Conservation (phyloP, 306 rosid species). For the Lathyrus aphaca region DNA sequence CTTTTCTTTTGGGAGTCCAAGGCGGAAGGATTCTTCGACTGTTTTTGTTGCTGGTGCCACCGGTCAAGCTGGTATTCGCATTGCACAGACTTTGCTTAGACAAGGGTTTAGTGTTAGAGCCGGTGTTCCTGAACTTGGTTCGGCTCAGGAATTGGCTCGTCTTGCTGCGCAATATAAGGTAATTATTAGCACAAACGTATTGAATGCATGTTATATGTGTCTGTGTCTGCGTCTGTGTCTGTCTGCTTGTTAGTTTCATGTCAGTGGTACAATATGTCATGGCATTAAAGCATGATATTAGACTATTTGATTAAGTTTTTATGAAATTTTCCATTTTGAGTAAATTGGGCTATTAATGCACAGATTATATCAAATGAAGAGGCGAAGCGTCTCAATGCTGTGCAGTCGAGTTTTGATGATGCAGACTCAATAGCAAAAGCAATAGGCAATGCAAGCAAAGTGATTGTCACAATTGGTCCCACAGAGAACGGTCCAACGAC, state of each 20-base stretch:
- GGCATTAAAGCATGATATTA: not conserved
- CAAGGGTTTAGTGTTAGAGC: slow-evolving; percentile 90
- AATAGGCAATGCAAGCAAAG: slow-evolving; percentile 94
- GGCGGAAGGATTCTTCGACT: slow-evolving; percentile 75
- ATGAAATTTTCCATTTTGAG: slow-evolving; percentile 1
- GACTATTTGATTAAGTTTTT: not conserved
- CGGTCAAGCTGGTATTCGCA: slow-evolving; percentile 86
- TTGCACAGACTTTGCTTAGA: slow-evolving; percentile 72
- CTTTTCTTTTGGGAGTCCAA: slow-evolving; percentile 60
- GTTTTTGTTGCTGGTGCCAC: slow-evolving; percentile 93
- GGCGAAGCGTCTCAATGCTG: slow-evolving; percentile 85
- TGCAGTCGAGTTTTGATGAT: slow-evolving; percentile 68
- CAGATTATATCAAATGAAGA: slow-evolving; percentile 90
- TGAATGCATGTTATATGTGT: not conserved
- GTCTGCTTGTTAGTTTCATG: too few relatives aligned
- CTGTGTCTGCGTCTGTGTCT: too few relatives aligned
- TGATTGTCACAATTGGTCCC: slow-evolving; percentile 83
- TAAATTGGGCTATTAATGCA: slow-evolving; percentile 18
- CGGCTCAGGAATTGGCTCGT: slow-evolving; percentile 93
- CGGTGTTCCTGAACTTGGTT: slow-evolving; percentile 80
- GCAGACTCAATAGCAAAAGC: slow-evolving; percentile 89
- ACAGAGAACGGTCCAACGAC: slow-evolving; percentile 75
- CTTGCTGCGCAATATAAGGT: slow-evolving; percentile 87
- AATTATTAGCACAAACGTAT: too few relatives aligned
- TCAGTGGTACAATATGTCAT: not conserved